Evolutionary conservation across 768 basidiomycete genomes (phyloP).

Genomic region (Suillus variegatus): DNA sequence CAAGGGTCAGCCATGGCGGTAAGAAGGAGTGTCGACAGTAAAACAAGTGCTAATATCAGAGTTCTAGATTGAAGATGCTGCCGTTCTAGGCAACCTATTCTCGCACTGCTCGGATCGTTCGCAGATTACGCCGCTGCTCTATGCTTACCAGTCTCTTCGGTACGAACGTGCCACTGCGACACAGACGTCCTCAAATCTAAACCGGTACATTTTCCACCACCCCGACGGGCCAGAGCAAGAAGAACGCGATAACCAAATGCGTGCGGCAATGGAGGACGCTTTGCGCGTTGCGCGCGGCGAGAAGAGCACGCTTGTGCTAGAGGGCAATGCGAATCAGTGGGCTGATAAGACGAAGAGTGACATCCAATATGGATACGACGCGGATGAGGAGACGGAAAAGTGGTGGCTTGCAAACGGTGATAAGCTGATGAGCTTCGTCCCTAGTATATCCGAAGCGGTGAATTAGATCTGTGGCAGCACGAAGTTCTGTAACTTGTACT

Average conservation of each 20-base stretch:
- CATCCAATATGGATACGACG: conserved; percentile 55
- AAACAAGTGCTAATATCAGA: conserved; percentile 10
- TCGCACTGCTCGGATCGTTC: conserved; percentile 42
- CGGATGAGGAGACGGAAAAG: conserved; percentile 47
- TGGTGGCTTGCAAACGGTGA: conserved; percentile 49
- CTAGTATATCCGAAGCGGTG: background rate
- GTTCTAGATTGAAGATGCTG: conserved; percentile 36
- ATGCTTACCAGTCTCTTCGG: conserved; percentile 55
- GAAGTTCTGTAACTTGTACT: background rate
- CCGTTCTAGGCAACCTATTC: conserved; percentile 49
- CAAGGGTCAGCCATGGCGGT: conserved; percentile 61
- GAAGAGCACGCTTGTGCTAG: conserved; percentile 13
- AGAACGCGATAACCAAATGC: conserved; percentile 53
- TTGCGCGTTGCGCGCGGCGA: conserved; percentile 24
- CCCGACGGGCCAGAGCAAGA: conserved; percentile 55
- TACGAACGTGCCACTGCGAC: conserved; percentile 49
- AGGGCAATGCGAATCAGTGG: conserved; percentile 56
- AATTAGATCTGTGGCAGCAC: background rate
- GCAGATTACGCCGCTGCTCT: conserved; percentile 49
- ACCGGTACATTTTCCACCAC: conserved; percentile 57
- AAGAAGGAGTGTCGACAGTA: conserved; percentile 13
- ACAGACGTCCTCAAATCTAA: conserved; percentile 51
- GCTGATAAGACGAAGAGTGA: conserved; percentile 53
- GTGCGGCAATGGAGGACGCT: conserved; percentile 46
- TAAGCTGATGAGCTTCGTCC: conserved; percentile 9